A percentile compares a stretch with the other conserved stretches of the same genome.
Conservation (phyloP, 352 stramenopile species). For the Blastocystis sp. region DNA sequence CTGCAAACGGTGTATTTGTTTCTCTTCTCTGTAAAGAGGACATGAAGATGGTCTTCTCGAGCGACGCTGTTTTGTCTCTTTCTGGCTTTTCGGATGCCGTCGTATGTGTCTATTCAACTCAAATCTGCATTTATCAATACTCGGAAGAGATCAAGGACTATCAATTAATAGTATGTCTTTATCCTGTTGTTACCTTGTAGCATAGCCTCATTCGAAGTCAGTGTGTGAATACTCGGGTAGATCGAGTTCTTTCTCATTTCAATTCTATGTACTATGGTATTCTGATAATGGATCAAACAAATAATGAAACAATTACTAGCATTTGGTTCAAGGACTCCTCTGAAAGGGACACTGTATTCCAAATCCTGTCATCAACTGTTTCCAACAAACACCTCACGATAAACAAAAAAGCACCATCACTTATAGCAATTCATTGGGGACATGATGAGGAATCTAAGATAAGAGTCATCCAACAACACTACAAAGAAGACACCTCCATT, state of each 20-base stretch:
- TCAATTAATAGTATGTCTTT: conserved; percentile 35
- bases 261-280: conserved; percentile 51
- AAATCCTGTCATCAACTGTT: conserved; percentile 28
- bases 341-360: conserved; percentile 20
- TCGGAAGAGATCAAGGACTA: not conserved
- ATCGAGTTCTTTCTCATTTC: conserved; percentile 6
- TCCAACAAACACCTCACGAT: conserved; percentile 58
- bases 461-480: not conserved
- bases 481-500: conserved; percentile 57
- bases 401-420: conserved; percentile 42
- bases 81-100: not conserved
- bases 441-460: conserved; percentile 62
- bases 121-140: conserved; percentile 45
- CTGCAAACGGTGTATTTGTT: conserved; percentile 25
- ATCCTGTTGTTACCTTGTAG: not conserved
- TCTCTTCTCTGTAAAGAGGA: conserved; percentile 31
- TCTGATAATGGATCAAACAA: conserved; percentile 60
- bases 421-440: conserved; percentile 63
- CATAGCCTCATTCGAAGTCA: not conserved
- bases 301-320: conserved; percentile 24
- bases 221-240: conserved; percentile 39
- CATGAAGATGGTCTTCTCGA: conserved; percentile 44
- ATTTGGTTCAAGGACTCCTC: conserved; percentile 2
- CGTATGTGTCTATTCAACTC: conserved; percentile 27
- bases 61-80: not conserved